Evolutionary conservation across 441 rosid genomes (phyloP).

Genomic region (Mallotus repandus): DNA sequence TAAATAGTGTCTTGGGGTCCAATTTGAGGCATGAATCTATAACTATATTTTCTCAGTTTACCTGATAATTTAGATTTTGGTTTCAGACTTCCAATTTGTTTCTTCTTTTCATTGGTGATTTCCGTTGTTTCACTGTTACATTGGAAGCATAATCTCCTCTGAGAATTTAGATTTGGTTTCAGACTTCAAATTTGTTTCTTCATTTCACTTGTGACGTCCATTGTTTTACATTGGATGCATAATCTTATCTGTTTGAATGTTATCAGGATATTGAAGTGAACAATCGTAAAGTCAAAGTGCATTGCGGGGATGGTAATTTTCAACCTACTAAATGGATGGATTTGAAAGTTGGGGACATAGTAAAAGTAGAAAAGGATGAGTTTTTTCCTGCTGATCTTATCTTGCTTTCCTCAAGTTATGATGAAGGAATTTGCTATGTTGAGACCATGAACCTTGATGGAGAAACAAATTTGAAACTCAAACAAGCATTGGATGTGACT

Average conservation of each 20-base stretch:
- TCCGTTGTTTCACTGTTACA: neutral
- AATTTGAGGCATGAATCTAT: neutral
- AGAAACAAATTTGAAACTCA: slow-evolving; percentile 90
- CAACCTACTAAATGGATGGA: slow-evolving; percentile 60
- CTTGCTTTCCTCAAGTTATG: slow-evolving; percentile 81
- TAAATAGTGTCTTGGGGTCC: neutral
- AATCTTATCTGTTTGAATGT: slow-evolving; percentile 9
- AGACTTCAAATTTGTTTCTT: neutral
- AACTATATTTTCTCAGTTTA: neutral
- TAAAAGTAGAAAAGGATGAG: slow-evolving; percentile 83
- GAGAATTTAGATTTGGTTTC: slow-evolving; percentile 6
- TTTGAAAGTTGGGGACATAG: slow-evolving; percentile 81
- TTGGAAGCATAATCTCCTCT: neutral
- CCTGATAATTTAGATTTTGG: slow-evolving; percentile 1
- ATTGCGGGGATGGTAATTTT: slow-evolving; percentile 63
- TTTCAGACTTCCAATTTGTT: neutral
- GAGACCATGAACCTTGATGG: slow-evolving; percentile 98
- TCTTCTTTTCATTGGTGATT: neutral
- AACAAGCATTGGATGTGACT: slow-evolving; percentile 72
- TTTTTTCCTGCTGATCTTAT: slow-evolving; percentile 94
- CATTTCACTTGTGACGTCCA: neutral
- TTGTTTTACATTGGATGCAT: neutral
- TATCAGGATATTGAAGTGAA: slow-evolving; percentile 77
- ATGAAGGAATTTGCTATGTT: slow-evolving; percentile 91
- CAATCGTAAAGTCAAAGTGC: slow-evolving; percentile 63